These are phyloP conservation scores for Cardamine chenopodiifolia DNA, from an alignment of 345 rosid genomes.

Conservation along the genomic window DNA sequence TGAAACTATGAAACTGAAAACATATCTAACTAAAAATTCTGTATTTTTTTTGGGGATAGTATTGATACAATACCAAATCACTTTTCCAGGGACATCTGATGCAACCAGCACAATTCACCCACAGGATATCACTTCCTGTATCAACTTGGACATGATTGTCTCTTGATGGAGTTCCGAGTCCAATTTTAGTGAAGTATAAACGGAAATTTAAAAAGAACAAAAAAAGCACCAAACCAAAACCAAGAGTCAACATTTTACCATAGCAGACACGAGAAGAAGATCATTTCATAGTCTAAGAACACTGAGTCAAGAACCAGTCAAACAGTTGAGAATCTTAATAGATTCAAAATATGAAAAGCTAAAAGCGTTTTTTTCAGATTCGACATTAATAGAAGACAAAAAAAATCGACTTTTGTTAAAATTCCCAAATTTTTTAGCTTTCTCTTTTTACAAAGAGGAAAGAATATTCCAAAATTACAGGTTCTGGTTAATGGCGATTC, in stretches of 20 bases:
- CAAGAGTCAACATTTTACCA: conserved; percentile 22
- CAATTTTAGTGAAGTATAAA: conserved; percentile 78
- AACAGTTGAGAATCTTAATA: conserved; percentile 28
- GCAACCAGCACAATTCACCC: conserved; percentile 91
- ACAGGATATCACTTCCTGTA: conserved; percentile 90
- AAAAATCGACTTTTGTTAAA: background rate
- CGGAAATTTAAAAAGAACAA: conserved; percentile 46
- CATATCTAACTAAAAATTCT: background rate
- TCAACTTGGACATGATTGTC: conserved; percentile 88
- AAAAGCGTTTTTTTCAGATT: conserved; percentile 16
- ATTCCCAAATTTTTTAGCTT: background rate
- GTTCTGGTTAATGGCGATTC: conserved; percentile 4
- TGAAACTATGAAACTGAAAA: background rate
- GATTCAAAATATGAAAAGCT: conserved; percentile 15
- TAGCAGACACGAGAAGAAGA: background rate
- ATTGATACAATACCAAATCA: conserved; percentile 60
- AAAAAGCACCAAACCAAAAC: conserved; percentile 15
- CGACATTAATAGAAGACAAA: conserved; percentile 5
- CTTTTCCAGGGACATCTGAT: conserved; percentile 73
- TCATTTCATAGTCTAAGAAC: background rate
- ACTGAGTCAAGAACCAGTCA: conserved; percentile 4
- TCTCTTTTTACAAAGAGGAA: background rate
- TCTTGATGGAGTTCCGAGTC: conserved; percentile 75
- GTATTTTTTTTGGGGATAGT: background rate
- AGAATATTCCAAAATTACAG: conserved; percentile 6